Conservation (phyloP, 768 basidiomycete genomes). For the Russula dissimulans region DNA sequence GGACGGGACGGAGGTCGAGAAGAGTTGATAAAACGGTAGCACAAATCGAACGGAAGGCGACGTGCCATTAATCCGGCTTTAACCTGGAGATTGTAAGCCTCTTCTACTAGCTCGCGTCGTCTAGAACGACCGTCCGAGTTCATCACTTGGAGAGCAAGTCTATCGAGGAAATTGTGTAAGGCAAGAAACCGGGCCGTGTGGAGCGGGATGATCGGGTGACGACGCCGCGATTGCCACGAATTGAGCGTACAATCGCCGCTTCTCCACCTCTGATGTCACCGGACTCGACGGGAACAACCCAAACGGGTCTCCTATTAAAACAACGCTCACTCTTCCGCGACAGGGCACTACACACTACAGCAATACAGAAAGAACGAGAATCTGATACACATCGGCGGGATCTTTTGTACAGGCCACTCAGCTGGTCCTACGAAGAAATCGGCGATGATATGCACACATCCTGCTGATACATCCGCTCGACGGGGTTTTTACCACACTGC, state of each 20-base stretch:
- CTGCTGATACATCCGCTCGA: not conserved
- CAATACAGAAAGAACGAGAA: not conserved
- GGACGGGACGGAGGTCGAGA: not conserved
- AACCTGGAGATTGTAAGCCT: constrained; percentile 51
- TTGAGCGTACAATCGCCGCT: constrained; percentile 23
- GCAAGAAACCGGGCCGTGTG: constrained; percentile 7
- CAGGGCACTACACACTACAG: not conserved
- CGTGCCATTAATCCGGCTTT: constrained; percentile 35
- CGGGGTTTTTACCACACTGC: not conserved
- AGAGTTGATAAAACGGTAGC: too few relatives aligned
- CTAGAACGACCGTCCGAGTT: constrained; percentile 26
- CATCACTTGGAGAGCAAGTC: not conserved
- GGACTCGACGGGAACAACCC: constrained; percentile 30
- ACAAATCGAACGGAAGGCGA: not conserved
- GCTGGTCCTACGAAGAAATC: not conserved
- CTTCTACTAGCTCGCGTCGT: constrained; percentile 45
- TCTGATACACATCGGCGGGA: not conserved
- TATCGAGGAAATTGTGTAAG: not conserved
- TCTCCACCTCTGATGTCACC: constrained; percentile 30
- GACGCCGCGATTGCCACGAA: too few relatives aligned
- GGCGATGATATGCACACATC: not conserved
- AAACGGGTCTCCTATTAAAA: constrained; percentile 28
- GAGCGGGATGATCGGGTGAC: constrained; percentile 14
- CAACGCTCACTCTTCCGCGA: not conserved
- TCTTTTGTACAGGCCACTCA: not conserved